These are phyloP conservation scores for Microsporum canis DNA, from an alignment of 2,329 filamentous ascomycete species.

Conservation along the genomic window DNA sequence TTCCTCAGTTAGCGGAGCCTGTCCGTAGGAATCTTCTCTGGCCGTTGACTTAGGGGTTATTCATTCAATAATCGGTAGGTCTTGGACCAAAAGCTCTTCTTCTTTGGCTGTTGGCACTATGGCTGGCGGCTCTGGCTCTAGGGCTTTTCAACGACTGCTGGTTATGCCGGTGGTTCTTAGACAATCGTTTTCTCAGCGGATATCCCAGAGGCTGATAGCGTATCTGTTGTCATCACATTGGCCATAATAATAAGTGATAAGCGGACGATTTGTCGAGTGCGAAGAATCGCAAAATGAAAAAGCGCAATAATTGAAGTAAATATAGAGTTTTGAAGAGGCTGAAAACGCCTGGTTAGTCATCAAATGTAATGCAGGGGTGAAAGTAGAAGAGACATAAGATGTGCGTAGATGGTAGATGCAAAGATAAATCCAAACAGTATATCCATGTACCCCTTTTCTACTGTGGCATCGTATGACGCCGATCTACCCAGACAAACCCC, in stretches of 20 bases:
- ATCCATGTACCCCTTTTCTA: neutral
- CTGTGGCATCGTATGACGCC: neutral
- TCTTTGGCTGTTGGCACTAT: neutral
- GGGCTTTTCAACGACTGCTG: neutral
- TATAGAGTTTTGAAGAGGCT: neutral
- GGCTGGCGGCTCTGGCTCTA: neutral
- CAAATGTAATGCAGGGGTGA: neutral
- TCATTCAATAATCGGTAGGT: too few relatives aligned
- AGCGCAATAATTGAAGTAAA: neutral
- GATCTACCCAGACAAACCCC: conserved; percentile 29
- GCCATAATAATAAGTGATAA: neutral
- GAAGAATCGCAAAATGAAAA: neutral
- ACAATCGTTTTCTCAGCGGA: neutral
- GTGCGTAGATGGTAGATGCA: neutral
- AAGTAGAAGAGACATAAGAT: neutral
- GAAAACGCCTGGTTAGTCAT: neutral
- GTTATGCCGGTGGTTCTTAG: neutral
- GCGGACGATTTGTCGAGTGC: neutral
- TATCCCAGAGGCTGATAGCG: neutral
- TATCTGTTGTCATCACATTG: neutral
- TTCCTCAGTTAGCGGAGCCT: neutral
- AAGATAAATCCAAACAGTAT: neutral
- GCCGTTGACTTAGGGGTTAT: neutral
- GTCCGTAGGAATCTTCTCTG: neutral
- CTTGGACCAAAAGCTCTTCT: too few relatives aligned